These are phyloP conservation scores for Ogataea hybrid DNA, from an alignment of 1,139 yeast species.

Conservation along the genomic window DNA sequence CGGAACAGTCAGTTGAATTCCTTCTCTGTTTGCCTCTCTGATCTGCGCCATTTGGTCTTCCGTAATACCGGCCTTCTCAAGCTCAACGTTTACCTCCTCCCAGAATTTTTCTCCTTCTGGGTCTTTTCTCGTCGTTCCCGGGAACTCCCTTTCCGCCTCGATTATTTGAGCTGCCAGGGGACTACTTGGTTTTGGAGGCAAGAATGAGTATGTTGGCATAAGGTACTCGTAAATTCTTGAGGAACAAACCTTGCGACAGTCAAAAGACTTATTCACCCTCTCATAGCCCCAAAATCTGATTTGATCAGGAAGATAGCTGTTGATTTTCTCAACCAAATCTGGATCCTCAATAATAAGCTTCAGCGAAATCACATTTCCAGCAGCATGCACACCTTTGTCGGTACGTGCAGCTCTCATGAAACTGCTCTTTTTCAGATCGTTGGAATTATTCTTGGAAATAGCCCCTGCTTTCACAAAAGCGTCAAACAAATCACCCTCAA, in stretches of 20 bases:
- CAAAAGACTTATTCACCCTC: conserved; percentile 87
- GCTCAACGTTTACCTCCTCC: conserved; percentile 49
- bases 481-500: conserved; percentile 84
- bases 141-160: conserved; percentile 50
- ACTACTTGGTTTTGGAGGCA: conserved; percentile 84
- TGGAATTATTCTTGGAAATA: conserved; percentile 81
- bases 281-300: conserved; percentile 92
- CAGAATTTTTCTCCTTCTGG: conserved; percentile 74
- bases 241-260: conserved; percentile 92
- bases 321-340: conserved; percentile 72
- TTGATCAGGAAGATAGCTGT: conserved; percentile 72
- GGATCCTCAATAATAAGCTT: conserved; percentile 87
- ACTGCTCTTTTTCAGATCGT: conserved; percentile 85
- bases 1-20: conserved; percentile 32
- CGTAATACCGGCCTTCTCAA: conserved; percentile 47
- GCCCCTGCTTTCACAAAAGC: conserved; percentile 92
- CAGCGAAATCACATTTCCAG: conserved; percentile 88
- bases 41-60: conserved; percentile 45
- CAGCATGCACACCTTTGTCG: conserved; percentile 99
- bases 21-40: conserved; percentile 35
- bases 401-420: conserved; percentile 98
- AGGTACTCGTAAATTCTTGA: conserved; percentile 92
- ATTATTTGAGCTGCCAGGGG: conserved; percentile 59
- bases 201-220: conserved; percentile 83
- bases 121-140: conserved; percentile 62